Evolutionary conservation across 768 basidiomycete genomes (phyloP).

Genomic region (Kwoniella sp.): DNA sequence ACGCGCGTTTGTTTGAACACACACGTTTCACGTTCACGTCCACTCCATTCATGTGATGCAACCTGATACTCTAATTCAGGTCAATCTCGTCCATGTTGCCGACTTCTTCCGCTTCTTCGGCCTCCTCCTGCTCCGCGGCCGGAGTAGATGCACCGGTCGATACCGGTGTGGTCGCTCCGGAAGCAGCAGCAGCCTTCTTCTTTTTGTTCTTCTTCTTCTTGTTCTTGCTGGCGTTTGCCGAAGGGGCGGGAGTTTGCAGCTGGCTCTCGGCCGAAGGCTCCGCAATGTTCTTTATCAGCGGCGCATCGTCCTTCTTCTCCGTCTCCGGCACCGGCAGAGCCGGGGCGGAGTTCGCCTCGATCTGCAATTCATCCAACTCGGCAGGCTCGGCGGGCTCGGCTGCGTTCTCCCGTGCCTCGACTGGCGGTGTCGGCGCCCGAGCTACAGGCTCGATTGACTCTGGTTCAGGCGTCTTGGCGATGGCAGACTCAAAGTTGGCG

Average conservation of each 20-base stretch:
- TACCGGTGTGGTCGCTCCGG: constrained; percentile 1
- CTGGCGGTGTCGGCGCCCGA: too few relatives aligned
- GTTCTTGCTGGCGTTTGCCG: constrained; percentile 3
- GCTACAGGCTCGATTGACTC: too few relatives aligned
- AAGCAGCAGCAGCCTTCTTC: constrained; percentile 8
- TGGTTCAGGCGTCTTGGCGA: constrained; percentile 23
- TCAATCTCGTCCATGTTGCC: constrained; percentile 34
- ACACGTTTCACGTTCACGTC: background rate
- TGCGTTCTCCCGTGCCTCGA: too few relatives aligned
- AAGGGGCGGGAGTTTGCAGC: background rate
- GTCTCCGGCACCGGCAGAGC: constrained; percentile 5
- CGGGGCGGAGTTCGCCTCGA: constrained; percentile 1
- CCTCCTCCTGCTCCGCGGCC: constrained; percentile 6
- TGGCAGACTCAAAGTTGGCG: constrained; percentile 35
- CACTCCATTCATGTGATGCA: constrained; percentile 1
- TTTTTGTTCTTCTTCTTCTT: constrained; percentile 20
- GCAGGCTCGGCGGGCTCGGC: too few relatives aligned
- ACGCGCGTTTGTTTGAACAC: too few relatives aligned
- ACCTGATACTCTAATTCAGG: constrained; percentile 14
- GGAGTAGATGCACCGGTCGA: constrained; percentile 1
- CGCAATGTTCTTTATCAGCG: too few relatives aligned
- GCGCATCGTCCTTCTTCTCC: background rate
- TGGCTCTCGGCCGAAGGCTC: background rate
- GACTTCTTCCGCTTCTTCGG: constrained; percentile 1
- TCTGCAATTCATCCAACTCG: constrained; percentile 1